These are phyloP conservation scores for Ascochyta viciae-villosae DNA, from an alignment of 2,329 filamentous ascomycete species.

Conservation along the genomic window DNA sequence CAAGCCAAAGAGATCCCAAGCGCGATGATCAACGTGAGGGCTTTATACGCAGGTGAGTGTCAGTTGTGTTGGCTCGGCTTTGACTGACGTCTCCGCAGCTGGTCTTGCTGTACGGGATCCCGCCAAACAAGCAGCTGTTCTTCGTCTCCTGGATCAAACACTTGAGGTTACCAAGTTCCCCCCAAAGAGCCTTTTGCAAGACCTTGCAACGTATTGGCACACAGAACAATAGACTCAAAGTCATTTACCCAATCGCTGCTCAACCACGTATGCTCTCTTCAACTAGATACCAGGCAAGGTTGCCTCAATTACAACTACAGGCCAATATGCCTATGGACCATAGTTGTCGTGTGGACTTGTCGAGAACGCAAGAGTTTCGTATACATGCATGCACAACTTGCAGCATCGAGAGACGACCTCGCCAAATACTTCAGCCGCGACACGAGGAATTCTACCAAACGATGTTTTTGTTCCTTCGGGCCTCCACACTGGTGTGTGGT, in stretches of 20 bases:
- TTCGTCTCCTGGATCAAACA: constrained; percentile 37
- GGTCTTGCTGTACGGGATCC: constrained; percentile 42
- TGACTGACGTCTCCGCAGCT: constrained; percentile 23
- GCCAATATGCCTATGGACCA: background rate
- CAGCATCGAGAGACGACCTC: background rate
- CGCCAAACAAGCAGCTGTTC: constrained; percentile 33
- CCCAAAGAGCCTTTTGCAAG: constrained; percentile 36
- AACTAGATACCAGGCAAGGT: background rate
- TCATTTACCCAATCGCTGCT: background rate
- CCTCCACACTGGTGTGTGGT: background rate
- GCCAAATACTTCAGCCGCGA: constrained; percentile 3
- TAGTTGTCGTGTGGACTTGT: background rate
- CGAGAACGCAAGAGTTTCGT: background rate
- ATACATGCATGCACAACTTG: background rate
- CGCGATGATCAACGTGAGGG: constrained; percentile 38
- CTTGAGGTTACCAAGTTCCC: constrained; percentile 41
- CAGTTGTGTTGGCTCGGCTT: background rate
- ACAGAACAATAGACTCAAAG: constrained; percentile 11
- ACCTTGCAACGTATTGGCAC: constrained; percentile 40
- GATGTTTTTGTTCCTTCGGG: background rate
- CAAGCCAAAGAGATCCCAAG: constrained; percentile 36
- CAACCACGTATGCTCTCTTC: background rate
- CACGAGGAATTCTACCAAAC: background rate
- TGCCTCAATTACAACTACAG: background rate
- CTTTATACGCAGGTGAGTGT: constrained; percentile 41